These are phyloP conservation scores for Boletus tomentosulus DNA, from an alignment of 768 basidiomycete species.

Conservation along the genomic window DNA sequence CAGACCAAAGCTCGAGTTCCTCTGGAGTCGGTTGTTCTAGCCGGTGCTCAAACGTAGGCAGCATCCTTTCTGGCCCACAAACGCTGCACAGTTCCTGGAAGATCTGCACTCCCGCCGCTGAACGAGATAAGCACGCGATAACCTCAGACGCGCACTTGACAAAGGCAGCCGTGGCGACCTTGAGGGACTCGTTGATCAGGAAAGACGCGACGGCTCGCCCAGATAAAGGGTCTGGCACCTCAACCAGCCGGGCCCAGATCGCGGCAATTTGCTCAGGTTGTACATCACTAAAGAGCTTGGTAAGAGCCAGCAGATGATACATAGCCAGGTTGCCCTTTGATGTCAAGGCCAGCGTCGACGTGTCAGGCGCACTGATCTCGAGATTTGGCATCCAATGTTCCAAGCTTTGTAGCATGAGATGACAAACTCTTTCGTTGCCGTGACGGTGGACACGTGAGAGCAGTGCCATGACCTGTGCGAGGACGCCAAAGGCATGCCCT, in stretches of 20 bases:
- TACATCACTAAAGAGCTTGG: conserved; percentile 64
- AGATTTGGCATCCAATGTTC: conserved; percentile 83
- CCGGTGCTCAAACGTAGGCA: conserved; percentile 72
- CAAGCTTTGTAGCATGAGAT: conserved; percentile 71
- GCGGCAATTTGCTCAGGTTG: conserved; percentile 78
- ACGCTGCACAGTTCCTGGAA: conserved; percentile 83
- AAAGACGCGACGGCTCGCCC: conserved; percentile 79
- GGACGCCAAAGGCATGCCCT: conserved; percentile 55
- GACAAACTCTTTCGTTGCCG: conserved; percentile 45
- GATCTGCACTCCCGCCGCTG: conserved; percentile 63
- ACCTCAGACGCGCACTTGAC: conserved; percentile 77
- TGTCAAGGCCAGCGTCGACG: conserved; percentile 26
- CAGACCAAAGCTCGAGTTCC: conserved; percentile 75
- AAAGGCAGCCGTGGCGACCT: conserved; percentile 75
- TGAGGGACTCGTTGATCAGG: conserved; percentile 82
- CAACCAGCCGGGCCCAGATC: conserved; percentile 77
- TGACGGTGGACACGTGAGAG: conserved; percentile 57
- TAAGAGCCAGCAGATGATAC: conserved; percentile 81
- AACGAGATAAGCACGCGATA: conserved; percentile 80
- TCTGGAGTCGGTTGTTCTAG: conserved; percentile 54
- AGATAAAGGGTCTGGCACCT: conserved; percentile 64
- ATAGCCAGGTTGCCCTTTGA: conserved; percentile 59
- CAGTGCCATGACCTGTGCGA: conserved; percentile 68
- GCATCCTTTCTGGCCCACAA: conserved; percentile 81
- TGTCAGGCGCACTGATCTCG: conserved; percentile 48